Base-by-base conservation (phyloP, 495 filamentous ascomycete genomes). In the Penicillium turbatum region DNA sequence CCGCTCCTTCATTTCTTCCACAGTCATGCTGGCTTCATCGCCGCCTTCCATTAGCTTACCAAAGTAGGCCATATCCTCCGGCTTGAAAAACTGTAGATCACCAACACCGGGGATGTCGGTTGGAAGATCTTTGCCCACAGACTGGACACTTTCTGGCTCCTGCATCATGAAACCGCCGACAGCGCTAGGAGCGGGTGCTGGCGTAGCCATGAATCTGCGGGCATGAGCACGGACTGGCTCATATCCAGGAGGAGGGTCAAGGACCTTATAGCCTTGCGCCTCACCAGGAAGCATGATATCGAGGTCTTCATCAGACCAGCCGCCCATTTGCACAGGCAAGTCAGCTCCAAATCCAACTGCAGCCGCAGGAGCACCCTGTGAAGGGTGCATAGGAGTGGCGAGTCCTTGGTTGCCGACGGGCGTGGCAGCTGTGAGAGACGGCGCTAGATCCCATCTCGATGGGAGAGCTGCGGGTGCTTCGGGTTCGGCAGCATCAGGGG, bases 1-100 rank as follows among this genome's bases (percentile, higher is more conserved):
- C 39, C 95, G 80, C 72, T 99, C 92, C 68, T 97, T 97, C 54
- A 99, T 74, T 64, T 97, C 93, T 24, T 99, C 95, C 11, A 97
- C 90, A 36, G 82, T 88, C 76, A 99, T 84, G 32, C 83, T 78
- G 58, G 90, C 91, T 66, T 99, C 95, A 63, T 99, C 90, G n/a
- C 85, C 84, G 13, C 88, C 90, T 66, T 97, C 95, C 39, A 95
- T 90, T 17, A 99, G 79, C 77, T 97, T 99, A 48, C 93, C 92
- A 61, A 99, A 99, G 73, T 99, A 99, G 27, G 87, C 84, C 95
- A 97, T 97, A 76, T 99, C 95, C 72, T 97, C 93, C 9, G 90
- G 83, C 72, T 99, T 99, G 81, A 97, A 97, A 71, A 97, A 99
- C 56, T 96, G 92, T 36, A 99, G 76, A 66, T 99, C 95, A 48